Evolutionary conservation across 1,284 basidiomycete species (phyloP).

Genomic region (Ceratobasidium theobromae): DNA sequence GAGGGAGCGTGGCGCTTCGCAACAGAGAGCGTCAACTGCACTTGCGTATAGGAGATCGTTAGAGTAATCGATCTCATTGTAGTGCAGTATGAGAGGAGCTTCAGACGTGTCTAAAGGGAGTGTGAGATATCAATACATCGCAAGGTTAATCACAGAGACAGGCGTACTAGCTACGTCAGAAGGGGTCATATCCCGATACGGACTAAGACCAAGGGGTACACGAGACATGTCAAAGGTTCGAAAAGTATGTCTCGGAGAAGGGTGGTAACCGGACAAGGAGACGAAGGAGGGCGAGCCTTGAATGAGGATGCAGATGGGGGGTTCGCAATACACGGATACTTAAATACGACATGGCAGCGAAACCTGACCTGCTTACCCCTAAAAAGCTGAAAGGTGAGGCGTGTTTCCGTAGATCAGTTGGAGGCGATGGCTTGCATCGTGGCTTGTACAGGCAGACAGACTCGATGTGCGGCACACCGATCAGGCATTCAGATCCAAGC

Average conservation of each 20-base stretch:
- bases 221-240: neutral
- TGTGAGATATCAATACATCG: neutral
- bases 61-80: neutral
- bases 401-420: slow-evolving; percentile 28
- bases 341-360: slow-evolving; percentile 21
- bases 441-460: slow-evolving; percentile 9
- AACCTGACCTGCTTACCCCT: slow-evolving; percentile 22
- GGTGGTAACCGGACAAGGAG: neutral
- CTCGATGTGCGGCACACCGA: neutral
- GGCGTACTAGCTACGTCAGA: slow-evolving; percentile 5
- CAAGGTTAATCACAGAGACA: neutral
- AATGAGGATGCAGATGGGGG: slow-evolving; percentile 21
- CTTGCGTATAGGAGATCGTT: neutral
- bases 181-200: slow-evolving; percentile 7
- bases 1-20: neutral
- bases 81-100: neutral
- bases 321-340: slow-evolving; percentile 10
- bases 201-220: neutral
- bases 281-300: neutral
- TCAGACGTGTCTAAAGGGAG: slow-evolving; percentile 5
- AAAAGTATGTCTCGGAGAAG: slow-evolving; percentile 16
- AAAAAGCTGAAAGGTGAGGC: slow-evolving; percentile 9
- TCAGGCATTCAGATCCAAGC: no score
- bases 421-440: slow-evolving; percentile 26
- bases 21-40: neutral